Percentiles rank a stretch among this genome's conserved stretches.
These are phyloP conservation scores for Zelonia costaricensis DNA, from an alignment of 208 protist species.

Conservation along the genomic window DNA sequence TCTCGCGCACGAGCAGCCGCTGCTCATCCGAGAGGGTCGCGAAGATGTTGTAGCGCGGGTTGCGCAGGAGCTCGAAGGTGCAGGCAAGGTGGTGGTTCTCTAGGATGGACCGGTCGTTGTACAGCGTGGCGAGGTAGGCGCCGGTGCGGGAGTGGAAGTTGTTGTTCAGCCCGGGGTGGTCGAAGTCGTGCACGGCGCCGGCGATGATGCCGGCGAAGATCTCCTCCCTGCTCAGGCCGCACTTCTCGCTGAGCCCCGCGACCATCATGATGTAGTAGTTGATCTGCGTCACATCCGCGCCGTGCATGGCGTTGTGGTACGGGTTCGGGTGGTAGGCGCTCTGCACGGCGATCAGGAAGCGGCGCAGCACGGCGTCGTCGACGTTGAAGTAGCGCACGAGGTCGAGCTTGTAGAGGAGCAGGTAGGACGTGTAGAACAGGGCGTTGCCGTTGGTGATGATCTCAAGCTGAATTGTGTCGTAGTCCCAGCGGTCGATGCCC, in stretches of 20 bases:
- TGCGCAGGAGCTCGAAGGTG: slow-evolving; percentile 85
- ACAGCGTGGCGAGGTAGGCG: slow-evolving; percentile 90
- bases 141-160: slow-evolving; percentile 94
- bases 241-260: slow-evolving; percentile 68
- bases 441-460: slow-evolving; percentile 87
- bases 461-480: slow-evolving; percentile 85
- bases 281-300: slow-evolving; percentile 92
- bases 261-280: slow-evolving; percentile 93
- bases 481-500: slow-evolving; percentile 88
- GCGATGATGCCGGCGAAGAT: slow-evolving; percentile 89
- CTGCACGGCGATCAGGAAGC: slow-evolving; percentile 86
- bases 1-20: slow-evolving; percentile 78
- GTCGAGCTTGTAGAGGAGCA: slow-evolving; percentile 88
- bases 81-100: slow-evolving; percentile 94
- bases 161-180: slow-evolving; percentile 97
- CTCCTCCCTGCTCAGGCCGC: slow-evolving; percentile 86
- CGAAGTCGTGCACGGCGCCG: slow-evolving; percentile 95
- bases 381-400: slow-evolving; percentile 86
- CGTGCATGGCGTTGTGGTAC: slow-evolving; percentile 94
- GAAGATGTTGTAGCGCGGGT: slow-evolving; percentile 86
- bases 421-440: slow-evolving; percentile 88
- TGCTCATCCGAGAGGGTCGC: slow-evolving; percentile 76
- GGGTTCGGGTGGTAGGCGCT: slow-evolving; percentile 89
- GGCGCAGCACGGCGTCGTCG: slow-evolving; percentile 74
- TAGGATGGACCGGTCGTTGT: slow-evolving; percentile 94